phyloP scores from a whole-genome alignment of 345 rosid genomes.

The Gossypium stocksii region DNA sequence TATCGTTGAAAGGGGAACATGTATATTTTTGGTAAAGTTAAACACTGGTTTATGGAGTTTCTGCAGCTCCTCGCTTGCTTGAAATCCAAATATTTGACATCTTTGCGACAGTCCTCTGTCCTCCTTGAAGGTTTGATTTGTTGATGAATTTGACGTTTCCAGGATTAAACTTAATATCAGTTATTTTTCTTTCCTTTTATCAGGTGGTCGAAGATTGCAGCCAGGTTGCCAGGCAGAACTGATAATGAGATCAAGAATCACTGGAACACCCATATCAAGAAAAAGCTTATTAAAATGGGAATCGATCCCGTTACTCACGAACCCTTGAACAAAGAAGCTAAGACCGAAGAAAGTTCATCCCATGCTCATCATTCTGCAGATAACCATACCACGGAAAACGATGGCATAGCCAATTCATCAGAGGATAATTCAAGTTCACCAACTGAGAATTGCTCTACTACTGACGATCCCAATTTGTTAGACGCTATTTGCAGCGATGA shows the following conservation, averaged over 20 bases:
- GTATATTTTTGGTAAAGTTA: not conserved
- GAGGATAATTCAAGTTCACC: slow-evolving; percentile 39
- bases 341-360: slow-evolving; percentile 14
- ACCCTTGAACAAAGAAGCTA: slow-evolving; percentile 42
- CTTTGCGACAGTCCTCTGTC: not conserved
- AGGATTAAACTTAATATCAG: not conserved
- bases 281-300: slow-evolving; percentile 88
- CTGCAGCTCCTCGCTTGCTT: not conserved
- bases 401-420: slow-evolving; percentile 16
- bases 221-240: slow-evolving; percentile 86
- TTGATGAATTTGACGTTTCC: not conserved
- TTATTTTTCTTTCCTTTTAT: not conserved
- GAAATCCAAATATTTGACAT: not conserved
- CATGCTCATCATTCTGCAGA: slow-evolving; percentile 4
- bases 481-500: slow-evolving; percentile 49
- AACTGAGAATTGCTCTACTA: slow-evolving; percentile 25
- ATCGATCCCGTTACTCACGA: slow-evolving; percentile 89
- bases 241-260: slow-evolving; percentile 96
- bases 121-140: not conserved
- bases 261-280: slow-evolving; percentile 98
- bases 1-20: not conserved
- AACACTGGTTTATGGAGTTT: not conserved
- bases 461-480: slow-evolving; percentile 26
- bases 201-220: slow-evolving; percentile 98
- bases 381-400: slow-evolving; percentile 16